Base-by-base conservation (phyloP, 2,329 filamentous ascomycete genomes). In the Verticillium tricorpus region DNA sequence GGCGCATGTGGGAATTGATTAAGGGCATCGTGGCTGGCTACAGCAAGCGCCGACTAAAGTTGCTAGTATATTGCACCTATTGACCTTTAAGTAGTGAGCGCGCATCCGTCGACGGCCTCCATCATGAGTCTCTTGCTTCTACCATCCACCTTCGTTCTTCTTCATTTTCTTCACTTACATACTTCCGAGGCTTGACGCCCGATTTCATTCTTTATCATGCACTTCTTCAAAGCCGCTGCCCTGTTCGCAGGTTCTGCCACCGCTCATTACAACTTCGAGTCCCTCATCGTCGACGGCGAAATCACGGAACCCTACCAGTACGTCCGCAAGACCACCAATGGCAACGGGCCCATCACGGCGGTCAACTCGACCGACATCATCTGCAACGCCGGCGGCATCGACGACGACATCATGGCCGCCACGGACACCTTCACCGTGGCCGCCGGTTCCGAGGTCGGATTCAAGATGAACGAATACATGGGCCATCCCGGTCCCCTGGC, bases 331-430 rank as follows among this genome's bases (percentile, higher is more conserved):
- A 59, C 58, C 58, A 66, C 62, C 61, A 66, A 62, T 58, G 61
- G 55, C 22, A 78, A 79, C 72, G 75, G 73, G 9, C 77, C 76
- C 60, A 67, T 79, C 64, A 70, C 68, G 50, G 76, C 78, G 60
- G 69, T 77, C 56, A 74, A 69, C 59, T 76, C 75, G 31, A 65
- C 67, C 31, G 69, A 76, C 67, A 72, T 79, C 59, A 61, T 77
- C 63, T 79, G 75, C 69, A 78, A 78, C 66, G 67, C 69, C 7
- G 75, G 75, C n/a, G 74, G 73, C 39, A 68, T 73, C 56, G 75
- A 75, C 35, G 68, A 71, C 59, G 71, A 71, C 60, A 74, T 74
- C 65, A 70, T 72, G 34, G 69, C 74, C 58, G 72, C 71, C 62
- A 78, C 74, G 39, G 66, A 69, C 60, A 78, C 74, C 12, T 67